These are phyloP conservation scores for Cyberlindnera euphorbiae DNA, from an alignment of 805 yeast species.

Conservation along the genomic window DNA sequence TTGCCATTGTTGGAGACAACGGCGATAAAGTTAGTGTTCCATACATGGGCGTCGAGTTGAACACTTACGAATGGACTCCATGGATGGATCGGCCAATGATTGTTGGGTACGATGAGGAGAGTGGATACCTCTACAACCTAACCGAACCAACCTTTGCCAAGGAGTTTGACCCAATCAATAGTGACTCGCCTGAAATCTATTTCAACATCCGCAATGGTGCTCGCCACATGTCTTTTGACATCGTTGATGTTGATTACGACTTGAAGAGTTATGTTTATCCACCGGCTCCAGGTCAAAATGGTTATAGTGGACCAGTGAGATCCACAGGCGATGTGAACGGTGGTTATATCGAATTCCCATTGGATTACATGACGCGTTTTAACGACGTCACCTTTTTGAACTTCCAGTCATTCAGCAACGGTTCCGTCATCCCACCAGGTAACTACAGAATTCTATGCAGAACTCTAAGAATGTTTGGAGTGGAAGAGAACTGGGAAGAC, in stretches of 20 bases:
- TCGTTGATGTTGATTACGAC: constrained; percentile 14
- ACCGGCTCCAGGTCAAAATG: constrained; percentile 9
- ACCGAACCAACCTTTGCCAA: constrained; percentile 1
- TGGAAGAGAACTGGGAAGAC: constrained; percentile 4
- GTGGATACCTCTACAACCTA: constrained; percentile 5
- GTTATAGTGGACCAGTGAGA: constrained; percentile 7
- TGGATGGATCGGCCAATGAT: constrained; percentile 2
- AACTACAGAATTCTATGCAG: constrained; percentile 11
- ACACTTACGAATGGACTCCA: constrained; percentile 11
- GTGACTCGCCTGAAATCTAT: constrained; percentile 7
- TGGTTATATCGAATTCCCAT: constrained; percentile 4
- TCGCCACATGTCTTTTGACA: constrained; percentile 8
- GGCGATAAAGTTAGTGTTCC: constrained; percentile 15
- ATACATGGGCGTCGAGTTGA: constrained; percentile 16
- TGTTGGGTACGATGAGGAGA: constrained; percentile 3
- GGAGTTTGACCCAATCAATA: constrained; percentile 1
- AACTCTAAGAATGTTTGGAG: constrained; percentile 11
- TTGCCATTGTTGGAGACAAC: constrained; percentile 11
- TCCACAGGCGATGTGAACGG: constrained; percentile 3
- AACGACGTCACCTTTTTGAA: not conserved
- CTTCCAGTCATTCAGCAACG: constrained; percentile 11
- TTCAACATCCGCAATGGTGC: constrained; percentile 10
- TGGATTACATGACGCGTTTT: constrained; percentile 1
- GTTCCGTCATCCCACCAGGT: constrained; percentile 12
- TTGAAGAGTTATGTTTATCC: constrained; percentile 4